Percentiles rank a stretch among this genome's conserved stretches.
phyloP scores from a whole-genome alignment of 805 yeast genomes.

The Starmera pachycereana region DNA sequence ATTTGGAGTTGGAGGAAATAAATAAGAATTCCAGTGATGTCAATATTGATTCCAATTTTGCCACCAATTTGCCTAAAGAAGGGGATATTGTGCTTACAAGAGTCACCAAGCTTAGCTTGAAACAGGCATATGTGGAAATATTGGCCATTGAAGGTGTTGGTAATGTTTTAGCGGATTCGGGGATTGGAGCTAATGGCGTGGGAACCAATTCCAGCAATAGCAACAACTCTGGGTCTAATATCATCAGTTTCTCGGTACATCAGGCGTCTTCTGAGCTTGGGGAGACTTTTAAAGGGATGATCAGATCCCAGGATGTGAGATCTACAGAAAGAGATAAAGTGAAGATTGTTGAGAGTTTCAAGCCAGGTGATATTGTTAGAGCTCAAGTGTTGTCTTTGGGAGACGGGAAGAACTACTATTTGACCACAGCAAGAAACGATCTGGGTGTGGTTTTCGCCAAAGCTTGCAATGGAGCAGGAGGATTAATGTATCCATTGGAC shows the following conservation, averaged over 20 bases:
- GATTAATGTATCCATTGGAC: constrained; percentile 77
- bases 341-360: constrained; percentile 64
- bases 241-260: constrained; percentile 30
- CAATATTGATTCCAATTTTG: constrained; percentile 15
- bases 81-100: constrained; percentile 74
- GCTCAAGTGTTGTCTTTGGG: constrained; percentile 79
- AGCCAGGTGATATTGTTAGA: constrained; percentile 88
- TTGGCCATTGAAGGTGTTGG: constrained; percentile 55
- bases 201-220: constrained; percentile 35
- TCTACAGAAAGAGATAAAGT: constrained; percentile 87
- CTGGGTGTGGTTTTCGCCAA: constrained; percentile 89
- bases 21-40: constrained; percentile 3
- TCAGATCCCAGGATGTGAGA: constrained; percentile 80
- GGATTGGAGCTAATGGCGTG: constrained; percentile 50
- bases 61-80: constrained; percentile 64
- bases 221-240: constrained; percentile 49
- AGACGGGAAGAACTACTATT: constrained; percentile 85
- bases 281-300: constrained; percentile 79
- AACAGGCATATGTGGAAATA: constrained; percentile 75
- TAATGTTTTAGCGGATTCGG: constrained; percentile 47
- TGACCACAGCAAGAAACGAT: constrained; percentile 84
- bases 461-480: constrained; percentile 56
- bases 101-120: constrained; percentile 53
- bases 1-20: constrained; percentile 6
- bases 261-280: constrained; percentile 63